Evolutionary conservation across 176 grass and related monocot species (phyloP), one percentile per base, ranked within the genome.

Genomic region (Oryza rufipogon): DNA sequence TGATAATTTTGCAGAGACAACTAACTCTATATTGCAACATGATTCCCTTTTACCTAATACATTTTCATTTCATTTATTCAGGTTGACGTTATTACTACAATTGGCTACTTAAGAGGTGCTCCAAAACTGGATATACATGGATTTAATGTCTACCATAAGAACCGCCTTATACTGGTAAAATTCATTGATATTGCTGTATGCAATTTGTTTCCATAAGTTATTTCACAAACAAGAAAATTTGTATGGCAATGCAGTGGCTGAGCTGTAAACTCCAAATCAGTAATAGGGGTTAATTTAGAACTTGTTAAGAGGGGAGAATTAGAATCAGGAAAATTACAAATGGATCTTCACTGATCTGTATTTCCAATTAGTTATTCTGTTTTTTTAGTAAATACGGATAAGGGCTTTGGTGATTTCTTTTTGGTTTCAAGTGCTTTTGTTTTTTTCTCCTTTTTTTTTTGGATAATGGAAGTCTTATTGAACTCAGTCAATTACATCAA

Each of bases 121-220:
- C 90, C 92, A 85, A 15, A 74, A 38, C 84, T 92, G 58, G 70
- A 90, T 69, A 82, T 94, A 49, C 80, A 88, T 80, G 92, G 92
- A 77, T 94, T 94, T 92, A 85, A 71, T 80, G 61, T 94, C 77
- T 94, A 94, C 80, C 87, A 94, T 26, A 94, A 71, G 64, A 94
- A 94, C 38, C 90, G 87, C 42, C 90, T 94, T 75, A 85, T 94
- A 83, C 72, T 94, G 92, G 92, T 94, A 90, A 75, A 45, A 72
- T 67, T n/a, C 19, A 9, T 51, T 28, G 5, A 19, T 87, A 44
- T 54, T 54, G 51, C 51, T 54, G 51, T 54, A 17, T 54, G 51
- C 51, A 54, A 54, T 6, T 54, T 54, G 0, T 16, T 54, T 54
- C 5, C 51, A 2, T 6, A 48, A 48, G 16, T 17, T 54, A 54